Evolutionary conservation across 2,329 filamentous ascomycete genomes (phyloP), one percentile per base, ranked within the genome.

Genomic region (Fusarium concolor): DNA sequence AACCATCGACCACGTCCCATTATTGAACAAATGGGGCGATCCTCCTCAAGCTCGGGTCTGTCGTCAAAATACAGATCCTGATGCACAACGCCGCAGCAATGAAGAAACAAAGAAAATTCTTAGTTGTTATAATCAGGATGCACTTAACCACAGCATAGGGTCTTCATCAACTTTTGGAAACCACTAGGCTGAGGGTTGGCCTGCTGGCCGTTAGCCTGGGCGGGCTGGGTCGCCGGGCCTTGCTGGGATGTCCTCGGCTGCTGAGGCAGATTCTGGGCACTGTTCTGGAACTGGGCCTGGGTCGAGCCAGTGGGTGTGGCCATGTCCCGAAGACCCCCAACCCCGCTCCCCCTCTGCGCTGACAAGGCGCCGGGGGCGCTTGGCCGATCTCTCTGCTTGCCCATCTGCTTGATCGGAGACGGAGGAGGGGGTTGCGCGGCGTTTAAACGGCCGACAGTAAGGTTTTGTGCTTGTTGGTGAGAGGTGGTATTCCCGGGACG

Each of bases 251-350:
- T 86, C 68, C 86, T 84, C 75, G 86, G 89, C 74, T 87, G 88
- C 74, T 88, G 89, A 49, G 91, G 87, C 70, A 97, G 86, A 79
- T 97, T 96, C 79, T 93, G 92, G 76, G 92, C 92, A 83, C 93
- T 97, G 86, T 93, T 95, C 84, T 97, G 94, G 86, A 97, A 97
- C 79, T 97, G 95, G 71, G 95, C 95, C 81, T 96, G 93, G 69
- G 93, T 97, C 77, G 93, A 97, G 75, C 92, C 93, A 77, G 94
- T 91, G 73, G 94, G 92, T 70, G 94, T 95, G 76, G 89, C 88
- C 79, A 91, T 88, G 79, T 96, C 92, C 79, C 89, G 86, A 75
- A 90, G 86, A 79, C 87, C 89, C 85, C 89, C 89, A 82, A 85
- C 86, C 83, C 86, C 89, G 86, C 90, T 94, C 81, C 87, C 88